A percentile compares a stretch with the other conserved stretches of the same genome.
These are phyloP conservation scores for Rhynchospora tenuis DNA, from an alignment of 176 grass and related monocot species.

Conservation along the genomic window DNA sequence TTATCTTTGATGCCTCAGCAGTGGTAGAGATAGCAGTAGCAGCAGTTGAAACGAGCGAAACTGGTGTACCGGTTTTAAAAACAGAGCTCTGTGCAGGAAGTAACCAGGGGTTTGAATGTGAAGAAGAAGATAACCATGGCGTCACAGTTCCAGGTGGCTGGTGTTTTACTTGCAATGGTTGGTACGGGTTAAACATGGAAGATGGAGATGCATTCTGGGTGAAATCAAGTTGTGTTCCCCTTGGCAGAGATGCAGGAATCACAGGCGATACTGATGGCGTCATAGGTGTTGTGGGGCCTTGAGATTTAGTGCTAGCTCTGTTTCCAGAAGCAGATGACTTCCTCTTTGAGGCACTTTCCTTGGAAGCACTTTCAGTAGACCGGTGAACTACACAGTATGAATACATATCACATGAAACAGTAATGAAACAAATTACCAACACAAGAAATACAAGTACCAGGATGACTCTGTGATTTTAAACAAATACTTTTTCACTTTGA, in stretches of 20 bases:
- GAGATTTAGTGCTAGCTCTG: constrained; percentile 48
- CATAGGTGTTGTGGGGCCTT: constrained; percentile 30
- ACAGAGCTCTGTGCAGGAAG: constrained; percentile 57
- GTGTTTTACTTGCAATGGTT: constrained; percentile 41
- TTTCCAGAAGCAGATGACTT: constrained; percentile 35
- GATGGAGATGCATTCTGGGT: constrained; percentile 68
- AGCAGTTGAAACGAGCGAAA: constrained; percentile 45
- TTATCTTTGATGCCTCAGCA: constrained; percentile 54
- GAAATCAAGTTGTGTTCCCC: constrained; percentile 70
- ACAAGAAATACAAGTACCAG: background rate
- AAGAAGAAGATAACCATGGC: constrained; percentile 58
- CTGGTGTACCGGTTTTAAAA: constrained; percentile 29
- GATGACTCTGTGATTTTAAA: background rate
- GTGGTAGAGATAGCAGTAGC: constrained; percentile 25
- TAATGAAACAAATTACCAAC: background rate
- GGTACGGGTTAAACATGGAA: constrained; percentile 37
- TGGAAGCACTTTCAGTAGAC: constrained; percentile 25
- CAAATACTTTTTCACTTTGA: background rate
- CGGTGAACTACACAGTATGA: constrained; percentile 9
- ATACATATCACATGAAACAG: constrained; percentile 11
- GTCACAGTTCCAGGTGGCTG: constrained; percentile 38
- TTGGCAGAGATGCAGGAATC: constrained; percentile 40
- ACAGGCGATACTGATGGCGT: constrained; percentile 39
- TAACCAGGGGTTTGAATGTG: constrained; percentile 50
- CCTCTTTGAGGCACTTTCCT: constrained; percentile 29